Evolutionary conservation across 257 asterid genomes (phyloP).

Genomic region (Scutellaria barbata): DNA sequence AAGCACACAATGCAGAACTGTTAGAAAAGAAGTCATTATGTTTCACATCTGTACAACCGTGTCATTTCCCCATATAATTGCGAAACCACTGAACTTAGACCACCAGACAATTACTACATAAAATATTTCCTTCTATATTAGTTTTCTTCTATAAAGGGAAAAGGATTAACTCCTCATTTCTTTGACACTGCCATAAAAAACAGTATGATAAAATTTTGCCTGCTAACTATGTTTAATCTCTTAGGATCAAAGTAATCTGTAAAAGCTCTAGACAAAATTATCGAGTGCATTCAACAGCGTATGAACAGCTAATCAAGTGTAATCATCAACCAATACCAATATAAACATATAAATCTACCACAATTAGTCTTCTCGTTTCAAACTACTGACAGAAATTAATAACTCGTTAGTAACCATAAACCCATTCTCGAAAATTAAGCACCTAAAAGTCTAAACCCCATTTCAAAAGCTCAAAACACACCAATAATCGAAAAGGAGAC

Average conservation of each 20-base stretch:
- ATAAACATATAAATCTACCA: no score
- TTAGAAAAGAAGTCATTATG: slow-evolving; percentile 28
- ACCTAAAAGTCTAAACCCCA: slow-evolving; percentile 10
- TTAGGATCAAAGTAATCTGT: slow-evolving; percentile 17
- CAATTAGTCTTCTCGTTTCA: background rate
- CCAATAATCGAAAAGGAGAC: background rate
- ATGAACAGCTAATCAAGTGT: slow-evolving; percentile 20
- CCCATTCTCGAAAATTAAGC: slow-evolving; percentile 18
- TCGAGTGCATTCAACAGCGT: background rate
- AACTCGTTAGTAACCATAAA: background rate
- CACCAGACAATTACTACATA: background rate
- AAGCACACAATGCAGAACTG: slow-evolving; percentile 28
- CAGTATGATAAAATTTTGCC: background rate
- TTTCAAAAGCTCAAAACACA: background rate
- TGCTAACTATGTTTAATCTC: slow-evolving; percentile 5
- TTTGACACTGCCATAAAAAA: background rate
- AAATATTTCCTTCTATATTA: background rate
- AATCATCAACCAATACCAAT: slow-evolving; percentile 9
- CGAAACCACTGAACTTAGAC: background rate
- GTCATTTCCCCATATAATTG: background rate
- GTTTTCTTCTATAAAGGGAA: background rate
- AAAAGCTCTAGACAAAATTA: slow-evolving; percentile 1
- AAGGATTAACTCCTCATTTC: background rate
- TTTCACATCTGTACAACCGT: slow-evolving; percentile 5
- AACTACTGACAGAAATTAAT: background rate